phyloP scores from a whole-genome alignment of 1,284 basidiomycete species.

The Sporisorium graminicola region DNA sequence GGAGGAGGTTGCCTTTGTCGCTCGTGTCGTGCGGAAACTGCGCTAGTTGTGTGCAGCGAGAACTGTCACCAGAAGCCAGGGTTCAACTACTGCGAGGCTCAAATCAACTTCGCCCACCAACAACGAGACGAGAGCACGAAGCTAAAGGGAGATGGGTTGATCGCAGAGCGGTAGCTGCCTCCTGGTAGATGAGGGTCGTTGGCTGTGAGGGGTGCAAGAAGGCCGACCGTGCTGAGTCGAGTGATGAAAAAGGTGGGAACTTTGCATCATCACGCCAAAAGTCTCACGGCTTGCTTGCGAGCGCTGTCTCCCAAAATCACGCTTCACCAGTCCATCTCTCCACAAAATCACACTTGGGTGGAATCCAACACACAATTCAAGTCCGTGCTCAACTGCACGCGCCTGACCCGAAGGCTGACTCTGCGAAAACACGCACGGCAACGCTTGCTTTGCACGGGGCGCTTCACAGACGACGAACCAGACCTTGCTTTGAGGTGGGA shows the following conservation, averaged over 20 bases:
- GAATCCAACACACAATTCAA: background rate
- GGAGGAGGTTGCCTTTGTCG: background rate
- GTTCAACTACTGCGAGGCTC: background rate
- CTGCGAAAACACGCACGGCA: background rate
- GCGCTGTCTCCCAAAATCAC: background rate
- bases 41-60: background rate
- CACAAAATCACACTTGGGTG: slow-evolving; percentile 10
- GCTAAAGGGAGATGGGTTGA: background rate
- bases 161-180: background rate
- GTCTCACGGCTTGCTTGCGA: background rate
- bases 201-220: background rate
- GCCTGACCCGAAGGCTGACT: background rate
- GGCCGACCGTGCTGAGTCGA: slow-evolving; percentile 8
- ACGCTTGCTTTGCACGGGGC: background rate
- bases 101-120: background rate
- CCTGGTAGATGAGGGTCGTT: background rate
- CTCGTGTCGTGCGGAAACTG: background rate
- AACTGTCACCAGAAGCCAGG: background rate
- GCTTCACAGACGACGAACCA: background rate
- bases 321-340: background rate
- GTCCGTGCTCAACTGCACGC: slow-evolving; percentile 9
- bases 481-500: background rate
- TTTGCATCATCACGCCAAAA: slow-evolving; percentile 7
- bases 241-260: slow-evolving; percentile 1
- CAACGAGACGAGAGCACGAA: too few relatives aligned